A percentile compares a stretch with the other conserved stretches of the same genome.
Evolutionary conservation across 225 moss, liverwort and hornwort species (phyloP).

Genomic region (Thuidium tamariscinum): DNA sequence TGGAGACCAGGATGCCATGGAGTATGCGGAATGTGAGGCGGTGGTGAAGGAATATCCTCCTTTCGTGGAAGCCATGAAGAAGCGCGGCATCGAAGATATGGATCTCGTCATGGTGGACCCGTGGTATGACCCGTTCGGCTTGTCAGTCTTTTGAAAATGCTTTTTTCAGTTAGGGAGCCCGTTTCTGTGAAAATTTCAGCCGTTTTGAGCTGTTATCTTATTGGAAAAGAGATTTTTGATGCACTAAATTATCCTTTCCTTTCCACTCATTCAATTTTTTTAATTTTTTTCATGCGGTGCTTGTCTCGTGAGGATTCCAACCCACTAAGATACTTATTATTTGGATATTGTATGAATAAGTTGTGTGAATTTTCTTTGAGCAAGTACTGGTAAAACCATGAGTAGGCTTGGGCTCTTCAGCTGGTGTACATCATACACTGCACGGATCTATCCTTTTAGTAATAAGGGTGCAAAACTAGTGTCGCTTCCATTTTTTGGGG

Average conservation of each 20-base stretch:
- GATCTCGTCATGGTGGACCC: constrained; percentile 99
- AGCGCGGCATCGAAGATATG: constrained; percentile 94
- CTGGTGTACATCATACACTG: neutral
- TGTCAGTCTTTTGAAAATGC: neutral
- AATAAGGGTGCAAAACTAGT: neutral
- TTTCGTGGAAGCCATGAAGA: constrained; percentile 93
- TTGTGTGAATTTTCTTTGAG: neutral
- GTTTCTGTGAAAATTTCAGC: neutral
- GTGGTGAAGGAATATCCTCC: constrained; percentile 72
- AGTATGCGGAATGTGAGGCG: constrained; percentile 96
- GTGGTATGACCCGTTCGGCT: constrained; percentile 26
- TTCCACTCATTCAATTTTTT: too few species aligned
- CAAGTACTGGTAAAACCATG: neutral
- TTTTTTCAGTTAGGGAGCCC: neutral
- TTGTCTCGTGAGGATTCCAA: neutral
- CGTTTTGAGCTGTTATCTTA: neutral
- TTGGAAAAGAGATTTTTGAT: neutral
- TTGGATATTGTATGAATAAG: neutral
- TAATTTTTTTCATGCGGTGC: neutral
- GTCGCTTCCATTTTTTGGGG: neutral
- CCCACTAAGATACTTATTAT: neutral
- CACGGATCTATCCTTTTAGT: neutral
- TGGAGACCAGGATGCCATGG: constrained; percentile 80
- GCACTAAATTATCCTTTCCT: neutral
- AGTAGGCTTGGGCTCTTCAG: neutral